A percentile compares a stretch with the other conserved stretches of the same genome.
These are phyloP conservation scores for Phytophthora constricta DNA, from an alignment of 352 stramenopile species.

Conservation along the genomic window DNA sequence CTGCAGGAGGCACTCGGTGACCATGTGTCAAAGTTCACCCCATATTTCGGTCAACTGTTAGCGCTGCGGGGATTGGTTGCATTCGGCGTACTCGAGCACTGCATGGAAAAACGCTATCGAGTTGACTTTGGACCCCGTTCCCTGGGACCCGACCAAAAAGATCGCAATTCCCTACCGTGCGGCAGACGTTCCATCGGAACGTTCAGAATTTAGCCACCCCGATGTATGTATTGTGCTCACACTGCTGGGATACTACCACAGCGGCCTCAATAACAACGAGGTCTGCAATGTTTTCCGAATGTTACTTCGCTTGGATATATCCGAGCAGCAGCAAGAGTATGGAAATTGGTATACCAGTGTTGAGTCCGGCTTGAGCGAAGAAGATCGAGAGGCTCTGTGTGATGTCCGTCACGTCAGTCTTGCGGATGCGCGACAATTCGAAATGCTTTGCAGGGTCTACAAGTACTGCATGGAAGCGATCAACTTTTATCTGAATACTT, in stretches of 20 bases:
- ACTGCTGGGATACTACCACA: constrained; percentile 87
- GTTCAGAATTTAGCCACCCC: constrained; percentile 90
- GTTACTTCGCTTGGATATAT: constrained; percentile 68
- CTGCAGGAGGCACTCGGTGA: constrained; percentile 30
- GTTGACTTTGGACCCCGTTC: constrained; percentile 80
- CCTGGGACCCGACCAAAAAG: constrained; percentile 53
- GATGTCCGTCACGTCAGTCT: constrained; percentile 81
- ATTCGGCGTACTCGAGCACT: constrained; percentile 80
- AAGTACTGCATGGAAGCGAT: constrained; percentile 72
- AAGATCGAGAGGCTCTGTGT: too few species aligned
- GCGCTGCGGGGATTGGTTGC: constrained; percentile 77
- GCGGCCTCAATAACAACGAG: constrained; percentile 61
- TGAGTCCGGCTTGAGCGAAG: too few species aligned
- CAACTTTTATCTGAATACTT: constrained; percentile 88
- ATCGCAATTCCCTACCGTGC: constrained; percentile 89
- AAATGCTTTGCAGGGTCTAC: constrained; percentile 56
- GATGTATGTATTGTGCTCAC: constrained; percentile 88
- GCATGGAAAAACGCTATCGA: constrained; percentile 85
- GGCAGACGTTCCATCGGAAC: constrained; percentile 80
- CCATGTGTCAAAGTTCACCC: constrained; percentile 19
- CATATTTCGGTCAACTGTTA: constrained; percentile 54
- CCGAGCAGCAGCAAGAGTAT: constrained; percentile 72
- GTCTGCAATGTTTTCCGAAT: constrained; percentile 56
- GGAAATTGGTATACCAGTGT: constrained; percentile 68
- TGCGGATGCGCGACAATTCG: constrained; percentile 70